These are phyloP conservation scores for Gamarada debralockiae DNA, from an alignment of 495 filamentous ascomycete species.

Conservation along the genomic window DNA sequence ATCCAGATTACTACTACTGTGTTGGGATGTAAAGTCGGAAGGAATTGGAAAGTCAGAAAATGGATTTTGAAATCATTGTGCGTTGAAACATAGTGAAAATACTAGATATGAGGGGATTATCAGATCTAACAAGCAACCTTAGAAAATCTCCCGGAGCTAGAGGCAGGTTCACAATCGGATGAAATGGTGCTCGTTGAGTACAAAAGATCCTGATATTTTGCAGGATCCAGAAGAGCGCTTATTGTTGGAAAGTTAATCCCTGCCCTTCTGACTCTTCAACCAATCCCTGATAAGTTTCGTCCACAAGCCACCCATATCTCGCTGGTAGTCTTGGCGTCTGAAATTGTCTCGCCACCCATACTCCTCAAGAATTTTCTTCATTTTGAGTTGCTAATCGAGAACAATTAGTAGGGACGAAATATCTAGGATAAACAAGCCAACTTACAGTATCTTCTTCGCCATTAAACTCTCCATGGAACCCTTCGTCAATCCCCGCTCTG, in stretches of 20 bases:
- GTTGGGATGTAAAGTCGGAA: neutral
- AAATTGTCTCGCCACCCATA: slow-evolving; percentile 8
- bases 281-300: neutral
- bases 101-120: too few species aligned
- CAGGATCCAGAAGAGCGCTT: too few species aligned
- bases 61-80: too few species aligned
- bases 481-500: neutral
- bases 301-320: slow-evolving; percentile 3
- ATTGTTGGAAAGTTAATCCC: neutral
- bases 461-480: neutral
- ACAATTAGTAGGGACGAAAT: neutral
- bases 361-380: slow-evolving; percentile 3
- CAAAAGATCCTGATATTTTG: too few species aligned
- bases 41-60: too few species aligned
- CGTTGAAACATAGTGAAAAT: too few species aligned
- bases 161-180: too few species aligned
- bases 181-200: too few species aligned
- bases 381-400: neutral
- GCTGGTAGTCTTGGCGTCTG: slow-evolving; percentile 1
- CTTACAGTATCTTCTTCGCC: neutral
- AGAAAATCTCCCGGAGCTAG: too few species aligned
- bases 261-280: neutral
- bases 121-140: too few species aligned
- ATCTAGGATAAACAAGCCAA: neutral
- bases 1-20: neutral